Percentiles rank a stretch among this genome's conserved stretches.
Evolutionary conservation across 495 filamentous ascomycete species (phyloP).

Genomic region (Sordaria brevicollis): DNA sequence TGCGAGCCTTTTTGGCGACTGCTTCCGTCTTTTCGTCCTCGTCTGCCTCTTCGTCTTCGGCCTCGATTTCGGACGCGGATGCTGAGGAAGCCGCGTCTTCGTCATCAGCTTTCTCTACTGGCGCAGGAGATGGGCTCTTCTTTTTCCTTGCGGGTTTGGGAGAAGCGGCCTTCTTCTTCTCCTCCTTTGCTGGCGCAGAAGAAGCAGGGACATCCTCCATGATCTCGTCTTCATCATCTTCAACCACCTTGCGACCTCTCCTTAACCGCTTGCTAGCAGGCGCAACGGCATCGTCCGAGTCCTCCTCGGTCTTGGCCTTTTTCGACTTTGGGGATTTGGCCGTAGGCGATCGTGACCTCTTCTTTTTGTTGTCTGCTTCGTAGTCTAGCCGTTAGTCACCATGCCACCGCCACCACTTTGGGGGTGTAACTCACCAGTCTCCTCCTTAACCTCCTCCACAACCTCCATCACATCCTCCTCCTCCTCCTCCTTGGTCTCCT

Average conservation of each 20-base stretch:
- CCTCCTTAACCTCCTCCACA: neutral
- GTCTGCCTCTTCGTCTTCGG: constrained; percentile 42
- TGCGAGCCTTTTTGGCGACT: constrained; percentile 61
- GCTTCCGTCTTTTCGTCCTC: constrained; percentile 71
- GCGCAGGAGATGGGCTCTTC: constrained; percentile 9
- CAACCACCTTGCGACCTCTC: constrained; percentile 24
- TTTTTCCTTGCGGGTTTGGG: constrained; percentile 10
- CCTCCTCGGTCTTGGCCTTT: constrained; percentile 22
- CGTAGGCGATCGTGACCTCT: constrained; percentile 9
- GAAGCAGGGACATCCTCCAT: constrained; percentile 24
- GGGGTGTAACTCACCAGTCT: neutral
- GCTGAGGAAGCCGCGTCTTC: constrained; percentile 43
- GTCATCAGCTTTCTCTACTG: constrained; percentile 16
- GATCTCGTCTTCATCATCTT: constrained; percentile 33
- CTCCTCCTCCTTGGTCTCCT: constrained; percentile 11
- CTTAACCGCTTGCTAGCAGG: constrained; percentile 44
- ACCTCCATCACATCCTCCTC: constrained; percentile 20
- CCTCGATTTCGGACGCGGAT: constrained; percentile 42
- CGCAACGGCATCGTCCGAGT: constrained; percentile 38
- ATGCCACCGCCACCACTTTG: neutral
- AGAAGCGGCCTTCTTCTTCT: constrained; percentile 10
- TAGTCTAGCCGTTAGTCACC: neutral
- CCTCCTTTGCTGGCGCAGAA: constrained; percentile 6
- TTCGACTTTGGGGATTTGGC: constrained; percentile 7
- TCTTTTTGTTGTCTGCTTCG: constrained; percentile 32